Conservation (phyloP, 371 early-diverging fungal genomes). For the Mortierella sp. region DNA sequence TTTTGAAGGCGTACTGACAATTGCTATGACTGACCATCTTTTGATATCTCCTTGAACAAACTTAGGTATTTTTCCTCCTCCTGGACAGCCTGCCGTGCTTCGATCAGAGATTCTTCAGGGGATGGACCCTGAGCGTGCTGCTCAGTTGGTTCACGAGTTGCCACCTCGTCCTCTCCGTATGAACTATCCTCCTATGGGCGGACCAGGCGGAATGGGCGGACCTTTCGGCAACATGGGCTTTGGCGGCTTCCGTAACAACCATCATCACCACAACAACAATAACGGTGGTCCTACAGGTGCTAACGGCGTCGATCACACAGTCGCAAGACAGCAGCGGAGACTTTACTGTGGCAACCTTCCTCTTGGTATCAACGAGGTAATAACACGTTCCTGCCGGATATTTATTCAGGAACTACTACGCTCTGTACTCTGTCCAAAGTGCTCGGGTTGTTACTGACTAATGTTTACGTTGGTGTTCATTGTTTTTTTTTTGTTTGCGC, state of each 20-base stretch:
- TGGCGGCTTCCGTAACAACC: slow-evolving; percentile 54
- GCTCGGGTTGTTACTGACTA: background rate
- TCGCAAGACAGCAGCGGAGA: slow-evolving; percentile 81
- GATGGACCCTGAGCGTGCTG: slow-evolving; percentile 61
- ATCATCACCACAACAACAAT: slow-evolving; percentile 6
- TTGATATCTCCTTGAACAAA: background rate
- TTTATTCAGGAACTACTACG: too few species aligned
- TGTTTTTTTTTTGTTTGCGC: background rate
- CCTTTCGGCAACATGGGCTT: slow-evolving; percentile 46
- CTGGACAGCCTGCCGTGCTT: slow-evolving; percentile 85
- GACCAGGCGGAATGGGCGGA: slow-evolving; percentile 33
- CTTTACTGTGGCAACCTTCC: slow-evolving; percentile 96
- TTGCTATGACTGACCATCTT: background rate
- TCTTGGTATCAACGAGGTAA: slow-evolving; percentile 80
- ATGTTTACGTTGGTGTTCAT: background rate
- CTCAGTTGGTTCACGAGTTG: slow-evolving; percentile 56
- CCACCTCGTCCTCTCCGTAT: slow-evolving; percentile 55
- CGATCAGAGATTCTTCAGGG: slow-evolving; percentile 66
- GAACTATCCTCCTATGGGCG: slow-evolving; percentile 53
- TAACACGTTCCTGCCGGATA: slow-evolving; percentile 20
- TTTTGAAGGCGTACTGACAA: background rate
- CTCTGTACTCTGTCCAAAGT: background rate
- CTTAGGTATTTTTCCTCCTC: slow-evolving; percentile 90
- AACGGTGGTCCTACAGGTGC: slow-evolving; percentile 36
- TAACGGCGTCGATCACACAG: slow-evolving; percentile 60